Conservation (phyloP, 176 grass and related monocot genomes). For the Oryza rufipogon region DNA sequence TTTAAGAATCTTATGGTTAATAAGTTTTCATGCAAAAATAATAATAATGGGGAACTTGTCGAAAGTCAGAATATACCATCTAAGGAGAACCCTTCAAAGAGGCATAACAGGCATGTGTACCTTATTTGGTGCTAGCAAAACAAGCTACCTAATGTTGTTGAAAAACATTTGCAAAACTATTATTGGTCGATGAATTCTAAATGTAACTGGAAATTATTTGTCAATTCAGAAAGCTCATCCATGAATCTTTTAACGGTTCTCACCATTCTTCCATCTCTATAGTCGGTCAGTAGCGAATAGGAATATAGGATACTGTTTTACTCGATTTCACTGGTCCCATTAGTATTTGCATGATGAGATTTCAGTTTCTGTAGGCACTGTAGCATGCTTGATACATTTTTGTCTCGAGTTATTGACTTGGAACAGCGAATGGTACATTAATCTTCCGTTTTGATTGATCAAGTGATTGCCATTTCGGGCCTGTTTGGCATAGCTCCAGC, state of each 20-base stretch:
- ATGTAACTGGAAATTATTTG: neutral
- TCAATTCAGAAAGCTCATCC: neutral
- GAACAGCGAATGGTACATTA: neutral
- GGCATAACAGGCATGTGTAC: neutral
- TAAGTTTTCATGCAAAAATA: neutral
- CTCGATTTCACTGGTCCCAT: too few relatives aligned
- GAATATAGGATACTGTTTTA: neutral
- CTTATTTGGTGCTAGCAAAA: neutral
- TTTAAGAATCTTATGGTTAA: slow-evolving; percentile 3
- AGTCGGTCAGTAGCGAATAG: neutral
- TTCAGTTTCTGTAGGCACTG: neutral
- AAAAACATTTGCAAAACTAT: neutral
- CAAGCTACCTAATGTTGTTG: neutral
- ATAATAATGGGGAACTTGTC: neutral
- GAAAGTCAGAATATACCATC: neutral
- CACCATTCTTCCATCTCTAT: neutral
- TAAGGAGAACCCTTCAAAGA: neutral
- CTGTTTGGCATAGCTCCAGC: too few relatives aligned
- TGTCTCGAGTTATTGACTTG: neutral
- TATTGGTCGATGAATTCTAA: neutral
- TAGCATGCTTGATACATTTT: neutral
- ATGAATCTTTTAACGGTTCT: neutral
- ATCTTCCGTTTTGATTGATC: neutral
- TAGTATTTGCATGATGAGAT: neutral
- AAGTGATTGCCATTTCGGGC: neutral